These are phyloP conservation scores for Trichoderma gamsii DNA, from an alignment of 495 filamentous ascomycete genomes.

Conservation along the genomic window DNA sequence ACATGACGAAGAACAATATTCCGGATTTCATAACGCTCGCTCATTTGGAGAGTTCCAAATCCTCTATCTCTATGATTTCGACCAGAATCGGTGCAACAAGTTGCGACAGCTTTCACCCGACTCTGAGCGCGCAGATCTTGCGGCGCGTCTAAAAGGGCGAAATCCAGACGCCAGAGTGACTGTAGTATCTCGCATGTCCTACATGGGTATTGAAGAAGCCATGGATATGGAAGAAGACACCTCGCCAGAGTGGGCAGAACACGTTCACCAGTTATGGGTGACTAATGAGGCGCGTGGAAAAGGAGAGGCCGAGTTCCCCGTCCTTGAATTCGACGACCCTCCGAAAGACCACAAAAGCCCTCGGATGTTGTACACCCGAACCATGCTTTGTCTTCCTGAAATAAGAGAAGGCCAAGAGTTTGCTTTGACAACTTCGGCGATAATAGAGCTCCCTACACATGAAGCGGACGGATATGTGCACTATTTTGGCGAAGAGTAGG, in stretches of 20 bases:
- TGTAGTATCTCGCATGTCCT: background rate
- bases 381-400: background rate
- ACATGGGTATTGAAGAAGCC: background rate
- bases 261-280: background rate
- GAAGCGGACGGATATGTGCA: background rate
- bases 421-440: background rate
- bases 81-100: background rate
- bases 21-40: background rate
- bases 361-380: background rate
- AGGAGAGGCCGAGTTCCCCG: conserved; percentile 1
- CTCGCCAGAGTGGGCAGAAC: background rate
- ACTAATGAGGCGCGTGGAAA: background rate
- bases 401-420: background rate
- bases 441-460: background rate
- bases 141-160: background rate
- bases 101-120: background rate
- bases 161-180: background rate
- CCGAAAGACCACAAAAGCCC: background rate
- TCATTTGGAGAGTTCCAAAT: background rate
- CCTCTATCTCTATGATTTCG: conserved; percentile 8
- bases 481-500: background rate
- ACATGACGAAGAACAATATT: background rate
- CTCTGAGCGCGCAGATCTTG: background rate
- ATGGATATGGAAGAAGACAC: background rate
- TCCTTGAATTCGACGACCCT: background rate